phyloP scores from a whole-genome alignment of 495 filamentous ascomycete genomes.

The Melanomma pulvis-pyrius region DNA sequence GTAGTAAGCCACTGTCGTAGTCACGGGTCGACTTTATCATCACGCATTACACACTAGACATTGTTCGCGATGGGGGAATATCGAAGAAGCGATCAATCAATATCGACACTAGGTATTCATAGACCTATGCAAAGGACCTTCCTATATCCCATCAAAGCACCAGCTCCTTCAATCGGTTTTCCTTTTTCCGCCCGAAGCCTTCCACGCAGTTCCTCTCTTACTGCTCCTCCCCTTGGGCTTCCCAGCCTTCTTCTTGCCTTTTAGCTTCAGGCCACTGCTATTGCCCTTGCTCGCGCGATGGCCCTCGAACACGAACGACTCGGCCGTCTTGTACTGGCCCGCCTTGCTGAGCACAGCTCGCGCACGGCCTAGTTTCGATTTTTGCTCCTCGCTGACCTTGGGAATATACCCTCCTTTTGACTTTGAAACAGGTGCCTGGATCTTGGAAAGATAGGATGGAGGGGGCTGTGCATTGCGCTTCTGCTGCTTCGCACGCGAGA shows the following conservation, averaged over 20 bases:
- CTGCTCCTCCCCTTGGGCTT: slow-evolving; percentile 53
- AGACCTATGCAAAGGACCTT: background rate
- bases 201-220: slow-evolving; percentile 51
- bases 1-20: no score
- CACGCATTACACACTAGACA: background rate
- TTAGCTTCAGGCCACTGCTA: slow-evolving; percentile 52
- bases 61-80: background rate
- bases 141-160: background rate
- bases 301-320: slow-evolving; percentile 86
- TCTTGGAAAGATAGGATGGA: background rate
- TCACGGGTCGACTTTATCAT: background rate
- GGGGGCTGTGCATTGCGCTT: slow-evolving; percentile 63
- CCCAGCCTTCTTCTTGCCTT: slow-evolving; percentile 59
- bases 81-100: background rate
- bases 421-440: slow-evolving; percentile 36
- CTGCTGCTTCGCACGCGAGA: slow-evolving; percentile 77
- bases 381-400: slow-evolving; percentile 66
- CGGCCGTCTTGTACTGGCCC: slow-evolving; percentile 64
- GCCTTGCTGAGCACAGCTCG: slow-evolving; percentile 80
- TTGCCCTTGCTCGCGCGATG: slow-evolving; percentile 72
- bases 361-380: slow-evolving; percentile 77
- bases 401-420: slow-evolving; percentile 55
- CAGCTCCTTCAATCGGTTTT: slow-evolving; percentile 6
- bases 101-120: background rate
- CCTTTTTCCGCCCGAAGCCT: slow-evolving; percentile 48